Percentiles rank a stretch among this genome's conserved stretches.
These are phyloP conservation scores for Rhynchosporium agropyri DNA, from an alignment of 2,329 filamentous ascomycete genomes.

Conservation along the genomic window DNA sequence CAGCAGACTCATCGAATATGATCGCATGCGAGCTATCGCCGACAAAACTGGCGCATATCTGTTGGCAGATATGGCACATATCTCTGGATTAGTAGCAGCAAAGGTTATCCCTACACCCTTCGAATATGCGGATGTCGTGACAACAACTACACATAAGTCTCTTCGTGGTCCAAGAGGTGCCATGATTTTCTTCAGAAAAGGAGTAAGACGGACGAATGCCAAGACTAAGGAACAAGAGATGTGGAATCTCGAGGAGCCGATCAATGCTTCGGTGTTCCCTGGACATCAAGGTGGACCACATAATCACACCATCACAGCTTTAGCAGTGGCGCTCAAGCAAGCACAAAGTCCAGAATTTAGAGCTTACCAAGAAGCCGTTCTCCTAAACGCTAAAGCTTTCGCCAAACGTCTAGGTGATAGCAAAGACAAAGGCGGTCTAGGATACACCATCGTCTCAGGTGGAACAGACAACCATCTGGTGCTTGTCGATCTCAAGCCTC, in stretches of 20 bases:
- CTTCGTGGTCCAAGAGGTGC: slow-evolving; percentile 92
- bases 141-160: slow-evolving; percentile 97
- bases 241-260: slow-evolving; percentile 90
- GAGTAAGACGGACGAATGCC: slow-evolving; percentile 77
- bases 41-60: slow-evolving; percentile 93
- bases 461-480: slow-evolving; percentile 98
- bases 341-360: slow-evolving; percentile 88
- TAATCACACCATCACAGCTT: slow-evolving; percentile 97
- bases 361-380: slow-evolving; percentile 86
- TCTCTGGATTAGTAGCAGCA: slow-evolving; percentile 90
- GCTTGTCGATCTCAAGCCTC: slow-evolving; percentile 86
- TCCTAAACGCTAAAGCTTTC: slow-evolving; percentile 88
- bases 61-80: slow-evolving; percentile 95
- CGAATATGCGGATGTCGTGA: slow-evolving; percentile 88
- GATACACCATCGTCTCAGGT: slow-evolving; percentile 87
- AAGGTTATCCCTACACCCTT: slow-evolving; percentile 92
- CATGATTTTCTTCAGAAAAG: slow-evolving; percentile 98
- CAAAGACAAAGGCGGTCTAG: slow-evolving; percentile 76
- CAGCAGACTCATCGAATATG: slow-evolving; percentile 94
- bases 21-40: slow-evolving; percentile 85
- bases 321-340: slow-evolving; percentile 93
- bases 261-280: slow-evolving; percentile 96
- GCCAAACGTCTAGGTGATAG: slow-evolving; percentile 62
- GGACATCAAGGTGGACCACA: slow-evolving; percentile 97
- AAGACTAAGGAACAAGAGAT: slow-evolving; percentile 84